Evolutionary conservation across 2,329 filamentous ascomycete genomes (phyloP).

Genomic region (Atkinsonella hypoxylon): DNA sequence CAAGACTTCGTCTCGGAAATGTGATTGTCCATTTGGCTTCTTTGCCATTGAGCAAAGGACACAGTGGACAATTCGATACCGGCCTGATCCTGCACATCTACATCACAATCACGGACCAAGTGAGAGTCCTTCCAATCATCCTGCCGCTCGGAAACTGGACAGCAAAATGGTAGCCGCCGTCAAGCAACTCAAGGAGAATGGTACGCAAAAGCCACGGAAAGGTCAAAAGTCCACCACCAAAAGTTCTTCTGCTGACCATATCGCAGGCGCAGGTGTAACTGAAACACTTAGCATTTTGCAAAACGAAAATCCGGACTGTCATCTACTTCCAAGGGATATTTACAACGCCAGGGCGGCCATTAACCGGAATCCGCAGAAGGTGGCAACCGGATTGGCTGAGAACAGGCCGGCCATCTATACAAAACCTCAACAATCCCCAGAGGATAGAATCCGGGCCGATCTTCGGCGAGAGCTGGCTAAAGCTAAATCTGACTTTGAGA

Average conservation of each 20-base stretch:
- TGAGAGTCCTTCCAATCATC: constrained; percentile 54
- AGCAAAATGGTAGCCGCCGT: constrained; percentile 57
- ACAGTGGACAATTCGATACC: constrained; percentile 54
- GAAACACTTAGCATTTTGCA: constrained; percentile 57
- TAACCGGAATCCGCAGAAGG: constrained; percentile 51
- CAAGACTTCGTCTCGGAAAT: constrained; percentile 56
- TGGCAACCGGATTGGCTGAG: constrained; percentile 46
- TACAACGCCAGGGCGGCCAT: constrained; percentile 58
- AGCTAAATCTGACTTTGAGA: constrained; percentile 42
- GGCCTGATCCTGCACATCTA: constrained; percentile 45
- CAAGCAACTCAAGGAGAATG: constrained; percentile 53
- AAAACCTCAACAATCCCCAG: constrained; percentile 50
- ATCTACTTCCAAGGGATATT: constrained; percentile 51
- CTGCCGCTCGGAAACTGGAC: constrained; percentile 52
- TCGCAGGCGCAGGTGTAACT: constrained; percentile 47
- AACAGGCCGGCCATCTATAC: constrained; percentile 53
- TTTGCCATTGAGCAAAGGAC: constrained; percentile 57
- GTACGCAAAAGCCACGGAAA: constrained; percentile 28
- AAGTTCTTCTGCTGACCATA: constrained; percentile 9
- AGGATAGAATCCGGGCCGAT: constrained; percentile 52
- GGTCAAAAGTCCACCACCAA: constrained; percentile 3
- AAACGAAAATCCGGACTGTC: constrained; percentile 50
- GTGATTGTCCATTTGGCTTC: constrained; percentile 58
- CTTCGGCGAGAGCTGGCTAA: constrained; percentile 48
- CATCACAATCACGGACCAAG: constrained; percentile 54